These are phyloP conservation scores for Nicotiana knightiana DNA, from an alignment of 257 asterid genomes.

Conservation along the genomic window DNA sequence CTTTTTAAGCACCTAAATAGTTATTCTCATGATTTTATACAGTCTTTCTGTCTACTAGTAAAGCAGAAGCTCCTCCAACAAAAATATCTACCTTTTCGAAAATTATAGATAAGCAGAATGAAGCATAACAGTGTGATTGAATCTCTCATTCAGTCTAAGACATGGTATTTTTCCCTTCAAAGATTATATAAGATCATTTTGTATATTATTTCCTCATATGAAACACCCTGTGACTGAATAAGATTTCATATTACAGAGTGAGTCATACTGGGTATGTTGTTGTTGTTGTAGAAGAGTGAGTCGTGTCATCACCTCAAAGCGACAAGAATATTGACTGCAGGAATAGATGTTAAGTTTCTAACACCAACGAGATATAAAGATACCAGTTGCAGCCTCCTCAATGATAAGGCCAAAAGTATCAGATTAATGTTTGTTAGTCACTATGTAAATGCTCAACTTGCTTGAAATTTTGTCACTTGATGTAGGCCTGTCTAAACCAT, in stretches of 20 bases:
- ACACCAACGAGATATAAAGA: not conserved
- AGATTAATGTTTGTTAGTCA: not conserved
- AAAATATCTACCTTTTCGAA: not conserved
- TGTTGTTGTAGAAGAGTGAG: not conserved
- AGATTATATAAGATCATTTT: not conserved
- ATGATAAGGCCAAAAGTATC: not conserved
- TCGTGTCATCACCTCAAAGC: not conserved
- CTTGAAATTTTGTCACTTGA: not conserved
- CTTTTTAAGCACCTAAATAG: not conserved
- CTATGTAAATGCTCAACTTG: not conserved
- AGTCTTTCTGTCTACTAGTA: not conserved
- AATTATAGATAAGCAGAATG: not conserved
- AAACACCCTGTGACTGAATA: not conserved
- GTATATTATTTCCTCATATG: not conserved
- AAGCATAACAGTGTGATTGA: not conserved
- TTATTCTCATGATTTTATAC: not conserved
- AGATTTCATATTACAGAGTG: not conserved
- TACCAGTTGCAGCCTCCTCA: not conserved
- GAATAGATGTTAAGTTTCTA: not conserved
- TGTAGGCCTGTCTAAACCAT: not conserved
- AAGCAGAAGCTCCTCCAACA: not conserved
- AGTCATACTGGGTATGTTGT: not conserved
- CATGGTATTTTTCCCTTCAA: not conserved
- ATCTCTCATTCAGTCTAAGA: not conserved
- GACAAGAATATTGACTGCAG: not conserved